A percentile compares a stretch with the other conserved stretches of the same genome.
These are phyloP conservation scores for Dactylellina sp. DNA, from an alignment of 2,329 filamentous ascomycete species.

Conservation along the genomic window DNA sequence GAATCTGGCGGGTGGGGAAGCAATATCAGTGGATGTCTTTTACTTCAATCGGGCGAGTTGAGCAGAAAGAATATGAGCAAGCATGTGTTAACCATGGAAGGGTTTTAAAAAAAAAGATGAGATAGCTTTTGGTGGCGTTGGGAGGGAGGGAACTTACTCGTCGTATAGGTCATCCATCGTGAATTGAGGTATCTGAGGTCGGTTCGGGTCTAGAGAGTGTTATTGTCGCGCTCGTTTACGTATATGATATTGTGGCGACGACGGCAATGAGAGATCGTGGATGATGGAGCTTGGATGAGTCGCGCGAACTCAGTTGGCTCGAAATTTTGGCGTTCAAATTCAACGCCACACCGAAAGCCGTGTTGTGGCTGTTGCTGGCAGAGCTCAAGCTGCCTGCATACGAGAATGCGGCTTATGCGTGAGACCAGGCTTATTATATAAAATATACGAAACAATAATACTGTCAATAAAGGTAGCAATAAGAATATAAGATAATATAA, in stretches of 20 bases:
- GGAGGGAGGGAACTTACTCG: constrained; percentile 72
- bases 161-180: constrained; percentile 96
- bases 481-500: no score
- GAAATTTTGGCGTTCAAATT: constrained; percentile 54
- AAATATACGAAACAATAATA: no score
- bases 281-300: constrained; percentile 47
- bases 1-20: constrained; percentile 73
- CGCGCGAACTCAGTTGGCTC: constrained; percentile 52
- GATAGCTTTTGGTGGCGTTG: not conserved
- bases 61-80: not conserved
- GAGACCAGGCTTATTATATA: no score
- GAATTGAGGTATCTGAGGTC: constrained; percentile 12
- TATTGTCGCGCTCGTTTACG: constrained; percentile 9
- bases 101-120: constrained; percentile 9
- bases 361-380: constrained; percentile 26
- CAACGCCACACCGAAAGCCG: constrained; percentile 45
- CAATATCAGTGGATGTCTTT: constrained; percentile 43
- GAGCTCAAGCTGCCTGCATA: not conserved
- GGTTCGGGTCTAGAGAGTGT: constrained; percentile 6
- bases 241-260: not conserved
- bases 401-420: no score
- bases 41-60: constrained; percentile 1
- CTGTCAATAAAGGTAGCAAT: no score
- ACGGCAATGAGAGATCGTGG: constrained; percentile 18
- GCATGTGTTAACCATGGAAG: constrained; percentile 21